Evolutionary conservation across 371 early-diverging fungal species (phyloP), one percentile per base, ranked within the genome.

Genomic region (Syncephalastrum sp.): DNA sequence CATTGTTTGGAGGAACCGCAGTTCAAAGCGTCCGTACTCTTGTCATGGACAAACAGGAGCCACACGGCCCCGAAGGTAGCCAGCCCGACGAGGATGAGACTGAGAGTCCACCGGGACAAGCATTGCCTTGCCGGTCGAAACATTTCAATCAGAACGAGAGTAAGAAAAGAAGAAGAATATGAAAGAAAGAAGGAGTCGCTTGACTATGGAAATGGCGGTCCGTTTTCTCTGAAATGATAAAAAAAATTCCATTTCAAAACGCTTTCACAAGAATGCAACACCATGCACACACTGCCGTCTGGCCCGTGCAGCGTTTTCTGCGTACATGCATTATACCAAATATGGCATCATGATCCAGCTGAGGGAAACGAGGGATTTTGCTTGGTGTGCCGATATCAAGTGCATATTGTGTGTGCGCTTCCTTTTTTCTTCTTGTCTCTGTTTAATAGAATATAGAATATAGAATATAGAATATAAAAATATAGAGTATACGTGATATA

Each of bases 51-150:
- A n/a, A 53, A 42, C 14, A 53, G n/a, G 7, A 53, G 23, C 42
- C 42, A 53, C 3, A 24, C 43, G 10, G 21, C 53, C 3, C 53
- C 53, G 14, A 53, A 16, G 16, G 43, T 21, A 24, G 43, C 42
- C 17, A 42, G 8, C 19, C 24, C 42, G 21, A 53, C 15, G 38
- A 58, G 27, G 23, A 58, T 16, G 13, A 61, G 5, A 42, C 63
- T 57, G 41, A 58, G 21, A 14, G 47, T 53, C 57, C 63, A 63
- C 16, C 63, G 63, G 17, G 63, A 56, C 59, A 58, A 41, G 24
- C 50, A 54, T 33, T 63, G 59, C 27, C 59, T 53, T 24, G 63
- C 53, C 49, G 57, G 63, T 19, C 46, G 58, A 49, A 57, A 53
- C 63, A 57, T 63, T 33, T 12, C 19, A 45, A 45, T 24, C 27